Percentiles rank a stretch among this genome's conserved stretches.
Evolutionary conservation across 176 grass and related monocot genomes (phyloP).

Genomic region (Cenchrus americanus): DNA sequence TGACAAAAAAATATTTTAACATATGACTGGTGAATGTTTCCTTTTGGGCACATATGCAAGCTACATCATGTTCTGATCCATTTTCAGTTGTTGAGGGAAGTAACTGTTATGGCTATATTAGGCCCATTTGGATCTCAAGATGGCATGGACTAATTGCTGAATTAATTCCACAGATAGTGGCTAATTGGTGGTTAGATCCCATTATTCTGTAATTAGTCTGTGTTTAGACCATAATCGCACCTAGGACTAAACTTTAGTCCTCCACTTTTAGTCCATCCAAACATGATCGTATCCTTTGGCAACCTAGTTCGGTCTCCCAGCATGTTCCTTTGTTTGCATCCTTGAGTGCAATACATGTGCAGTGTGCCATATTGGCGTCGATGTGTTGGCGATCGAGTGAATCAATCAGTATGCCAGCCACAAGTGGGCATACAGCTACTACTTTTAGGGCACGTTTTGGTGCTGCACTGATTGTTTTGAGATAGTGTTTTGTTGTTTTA

Average conservation of each 20-base stretch:
- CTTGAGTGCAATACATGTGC: background rate
- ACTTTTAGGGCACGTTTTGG: background rate
- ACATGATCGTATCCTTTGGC: background rate
- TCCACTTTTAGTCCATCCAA: too few species aligned
- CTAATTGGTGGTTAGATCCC: too few species aligned
- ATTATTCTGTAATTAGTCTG: too few species aligned
- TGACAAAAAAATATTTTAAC: background rate
- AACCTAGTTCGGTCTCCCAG: background rate
- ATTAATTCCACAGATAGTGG: too few species aligned
- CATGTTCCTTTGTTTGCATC: background rate
- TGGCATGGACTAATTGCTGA: too few species aligned
- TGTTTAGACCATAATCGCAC: too few species aligned
- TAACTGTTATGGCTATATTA: background rate
- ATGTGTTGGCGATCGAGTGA: background rate
- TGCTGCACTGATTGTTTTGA: background rate
- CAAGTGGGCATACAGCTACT: background rate
- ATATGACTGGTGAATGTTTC: background rate
- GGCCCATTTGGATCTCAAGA: too few species aligned
- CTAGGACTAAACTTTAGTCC: too few species aligned
- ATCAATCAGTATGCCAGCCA: background rate
- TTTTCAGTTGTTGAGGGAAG: background rate
- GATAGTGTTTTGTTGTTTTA: background rate
- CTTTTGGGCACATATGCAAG: background rate
- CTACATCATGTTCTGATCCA: conserved; percentile 7
- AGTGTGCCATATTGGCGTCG: background rate